Evolutionary conservation across 2,329 filamentous ascomycete species (phyloP).

Genomic region (Amylocarpus encephaloides): DNA sequence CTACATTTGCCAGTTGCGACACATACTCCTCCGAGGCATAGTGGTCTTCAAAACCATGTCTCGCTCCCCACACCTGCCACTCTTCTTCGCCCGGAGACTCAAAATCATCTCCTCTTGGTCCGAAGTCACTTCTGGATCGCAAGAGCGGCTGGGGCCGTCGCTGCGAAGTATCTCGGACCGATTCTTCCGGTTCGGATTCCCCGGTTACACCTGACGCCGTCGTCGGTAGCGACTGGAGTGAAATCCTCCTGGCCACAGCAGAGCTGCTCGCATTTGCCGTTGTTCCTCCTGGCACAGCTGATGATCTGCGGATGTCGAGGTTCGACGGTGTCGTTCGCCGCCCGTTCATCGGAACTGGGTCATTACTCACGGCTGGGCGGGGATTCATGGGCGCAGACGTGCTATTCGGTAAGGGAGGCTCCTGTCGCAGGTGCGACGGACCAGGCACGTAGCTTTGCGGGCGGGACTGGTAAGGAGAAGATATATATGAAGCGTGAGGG

Average conservation of each 20-base stretch:
- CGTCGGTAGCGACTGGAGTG: constrained; percentile 15
- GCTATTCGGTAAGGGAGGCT: constrained; percentile 21
- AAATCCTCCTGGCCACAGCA: constrained; percentile 8
- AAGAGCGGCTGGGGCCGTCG: constrained; percentile 25
- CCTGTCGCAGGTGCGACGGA: constrained; percentile 17
- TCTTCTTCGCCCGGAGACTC: constrained; percentile 23
- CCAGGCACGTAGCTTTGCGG: constrained; percentile 23
- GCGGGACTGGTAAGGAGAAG: constrained; percentile 23
- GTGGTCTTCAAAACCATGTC: constrained; percentile 69
- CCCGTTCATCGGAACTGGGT: constrained; percentile 20
- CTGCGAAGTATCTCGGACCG: constrained; percentile 19
- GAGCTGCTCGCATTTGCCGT: not conserved
- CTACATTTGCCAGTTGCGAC: constrained; percentile 57
- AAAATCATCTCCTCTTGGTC: constrained; percentile 36
- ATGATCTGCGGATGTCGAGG: constrained; percentile 5
- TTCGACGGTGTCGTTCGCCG: constrained; percentile 9
- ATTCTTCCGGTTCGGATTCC: constrained; percentile 29
- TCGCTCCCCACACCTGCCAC: constrained; percentile 34
- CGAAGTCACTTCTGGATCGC: constrained; percentile 47
- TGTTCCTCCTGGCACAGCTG: constrained; percentile 1
- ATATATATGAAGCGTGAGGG: constrained; percentile 23
- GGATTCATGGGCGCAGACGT: constrained; percentile 14
- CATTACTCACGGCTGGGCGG: constrained; percentile 24
- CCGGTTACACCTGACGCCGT: constrained; percentile 18
- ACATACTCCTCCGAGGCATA: constrained; percentile 67